phyloP scores from a whole-genome alignment of 768 basidiomycete genomes.

The Lentinula detonsa region DNA sequence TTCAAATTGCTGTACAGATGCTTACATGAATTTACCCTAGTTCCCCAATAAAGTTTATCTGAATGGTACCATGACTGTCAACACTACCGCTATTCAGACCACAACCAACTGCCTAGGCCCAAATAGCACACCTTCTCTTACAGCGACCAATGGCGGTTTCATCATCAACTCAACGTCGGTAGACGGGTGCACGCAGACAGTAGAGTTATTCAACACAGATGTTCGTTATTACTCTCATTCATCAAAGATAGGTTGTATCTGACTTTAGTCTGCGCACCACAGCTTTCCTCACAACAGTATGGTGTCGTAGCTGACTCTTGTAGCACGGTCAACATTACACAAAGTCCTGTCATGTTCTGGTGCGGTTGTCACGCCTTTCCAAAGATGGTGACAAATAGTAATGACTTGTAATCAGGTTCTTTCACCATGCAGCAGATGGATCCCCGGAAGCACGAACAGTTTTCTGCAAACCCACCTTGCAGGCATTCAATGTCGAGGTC shows the following conservation, averaged over 20 bases:
- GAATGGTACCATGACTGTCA: constrained; percentile 47
- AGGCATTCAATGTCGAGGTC: constrained; percentile 34
- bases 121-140: constrained; percentile 17
- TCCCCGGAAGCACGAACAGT: constrained; percentile 39
- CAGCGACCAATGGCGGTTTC: constrained; percentile 15
- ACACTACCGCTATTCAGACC: constrained; percentile 47
- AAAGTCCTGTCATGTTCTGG: constrained; percentile 66
- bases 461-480: constrained; percentile 52
- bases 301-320: constrained; percentile 35
- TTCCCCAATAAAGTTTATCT: constrained; percentile 33
- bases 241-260: neutral
- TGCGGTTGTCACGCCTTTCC: constrained; percentile 16
- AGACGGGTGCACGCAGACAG: constrained; percentile 35
- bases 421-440: constrained; percentile 22
- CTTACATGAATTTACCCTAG: constrained; percentile 20
- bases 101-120: constrained; percentile 41
- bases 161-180: constrained; percentile 38
- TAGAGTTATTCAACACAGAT: neutral
- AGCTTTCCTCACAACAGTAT: constrained; percentile 41
- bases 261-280: neutral
- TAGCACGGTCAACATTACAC: constrained; percentile 26
- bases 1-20: neutral
- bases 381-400: neutral
- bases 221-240: neutral
- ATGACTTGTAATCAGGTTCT: constrained; percentile 26